Conservation (phyloP, 2,329 filamentous ascomycete species). For the Diaporthe citriasiana region DNA sequence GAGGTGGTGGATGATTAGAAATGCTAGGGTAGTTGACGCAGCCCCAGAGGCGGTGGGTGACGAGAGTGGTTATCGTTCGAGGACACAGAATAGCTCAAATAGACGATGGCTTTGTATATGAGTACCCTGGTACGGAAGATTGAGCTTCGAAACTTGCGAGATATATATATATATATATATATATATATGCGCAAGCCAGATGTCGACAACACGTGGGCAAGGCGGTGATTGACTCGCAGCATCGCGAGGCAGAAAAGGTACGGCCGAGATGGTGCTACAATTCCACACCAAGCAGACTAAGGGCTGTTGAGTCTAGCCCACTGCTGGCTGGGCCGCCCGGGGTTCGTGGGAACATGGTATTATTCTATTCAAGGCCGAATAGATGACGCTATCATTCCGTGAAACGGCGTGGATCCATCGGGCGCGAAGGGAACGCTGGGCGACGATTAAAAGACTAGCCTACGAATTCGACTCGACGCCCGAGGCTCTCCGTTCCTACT, state of each 20-base stretch:
- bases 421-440: neutral
- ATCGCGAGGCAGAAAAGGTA: constrained; percentile 23
- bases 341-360: constrained; percentile 1
- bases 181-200: constrained; percentile 19
- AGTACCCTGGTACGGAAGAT: neutral
- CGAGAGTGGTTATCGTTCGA: neutral
- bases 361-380: neutral
- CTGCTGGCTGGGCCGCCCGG: neutral
- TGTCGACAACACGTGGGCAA: constrained; percentile 6
- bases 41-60: neutral
- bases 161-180: neutral
- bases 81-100: neutral
- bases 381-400: constrained; percentile 34
- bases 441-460: neutral
- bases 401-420: constrained; percentile 34
- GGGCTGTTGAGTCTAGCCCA: constrained; percentile 19
- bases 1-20: constrained; percentile 5
- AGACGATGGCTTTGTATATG: neutral
- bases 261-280: constrained; percentile 11
- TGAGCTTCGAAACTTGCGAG: neutral
- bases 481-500: neutral
- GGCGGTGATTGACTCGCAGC: constrained; percentile 31
- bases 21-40: neutral
- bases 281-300: constrained; percentile 13
- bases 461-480: neutral